Base-by-base conservation (phyloP, 257 asterid genomes). In the Rubia yunnanensis region DNA sequence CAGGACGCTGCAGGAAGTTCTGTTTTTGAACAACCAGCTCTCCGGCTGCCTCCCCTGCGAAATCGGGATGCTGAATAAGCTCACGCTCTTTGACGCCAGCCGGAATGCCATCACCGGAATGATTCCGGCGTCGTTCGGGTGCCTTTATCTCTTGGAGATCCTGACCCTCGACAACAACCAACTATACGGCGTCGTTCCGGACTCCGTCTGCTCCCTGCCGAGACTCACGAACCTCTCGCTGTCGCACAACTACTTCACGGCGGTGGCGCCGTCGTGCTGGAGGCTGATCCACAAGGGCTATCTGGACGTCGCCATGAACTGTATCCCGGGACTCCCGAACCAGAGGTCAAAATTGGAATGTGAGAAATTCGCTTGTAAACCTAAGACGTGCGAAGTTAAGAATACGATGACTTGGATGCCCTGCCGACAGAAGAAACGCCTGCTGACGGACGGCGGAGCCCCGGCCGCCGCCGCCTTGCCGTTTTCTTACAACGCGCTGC, bases 41-140 rank as follows among this genome's bases (percentile, higher is more conserved):
- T 70, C 83, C 1, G 91, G 91, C 11, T 85, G 91, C 58, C 83
- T 88, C 3, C 96, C 96, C 0, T 65, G 66, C 70, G 81, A 88
- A 62, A 80, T 85, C 4, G 96, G 94, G 14, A 11, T 73, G 22
- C 60, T 88, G 72, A 61, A 58, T 64, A 73, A 76, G 63, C 41
- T 79, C 22, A 76, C 70, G 0, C 52, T 79, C 0, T 85, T 88
- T 54, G 89, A 88, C 56, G 94, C 73, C 10, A 76, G 89, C 68
- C 6, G 0, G 18, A 88, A 88, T 68, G 9, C 0, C 0, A 38
- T 88, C 50, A 88, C 96, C 0, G 89, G 96, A 26, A 87, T 87
- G 0, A 81, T 88, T 3, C 91, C 94, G 1, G 72, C 54, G 15
- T 88, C 96, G 0, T 85, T 86, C 20, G 86, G 84, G 3, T 85